These are phyloP conservation scores for Solanum pennellii DNA, from an alignment of 257 asterid genomes.

Conservation along the genomic window DNA sequence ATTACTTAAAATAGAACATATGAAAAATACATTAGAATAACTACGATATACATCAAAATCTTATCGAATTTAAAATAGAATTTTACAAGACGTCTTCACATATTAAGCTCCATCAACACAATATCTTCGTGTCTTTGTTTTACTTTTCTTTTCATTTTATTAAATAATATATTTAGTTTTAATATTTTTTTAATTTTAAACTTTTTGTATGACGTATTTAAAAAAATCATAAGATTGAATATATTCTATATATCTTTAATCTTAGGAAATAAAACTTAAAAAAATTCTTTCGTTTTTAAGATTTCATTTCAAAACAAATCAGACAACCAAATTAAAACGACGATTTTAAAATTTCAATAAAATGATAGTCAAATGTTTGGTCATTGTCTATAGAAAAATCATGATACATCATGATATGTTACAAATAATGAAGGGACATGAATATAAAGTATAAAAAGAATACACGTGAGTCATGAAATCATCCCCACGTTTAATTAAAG, in stretches of 20 bases:
- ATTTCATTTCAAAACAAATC: too few relatives aligned
- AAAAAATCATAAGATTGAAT: too few relatives aligned
- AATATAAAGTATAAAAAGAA: not conserved
- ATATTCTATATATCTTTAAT: too few relatives aligned
- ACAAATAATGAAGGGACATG: not conserved
- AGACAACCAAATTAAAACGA: not conserved
- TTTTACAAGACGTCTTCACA: not conserved
- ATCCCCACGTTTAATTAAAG: not conserved
- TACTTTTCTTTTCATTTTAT: too few relatives aligned
- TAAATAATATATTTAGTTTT: too few relatives aligned
- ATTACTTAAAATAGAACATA: not conserved
- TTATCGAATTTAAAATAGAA: too few relatives aligned
- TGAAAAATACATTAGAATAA: not conserved
- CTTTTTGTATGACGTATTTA: too few relatives aligned
- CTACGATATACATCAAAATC: not conserved
- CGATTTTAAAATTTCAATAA: not conserved
- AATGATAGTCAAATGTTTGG: not conserved
- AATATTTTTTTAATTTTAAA: too few relatives aligned
- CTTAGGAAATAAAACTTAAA: too few relatives aligned
- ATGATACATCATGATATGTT: not conserved
- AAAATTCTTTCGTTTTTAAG: rapidly evolving
- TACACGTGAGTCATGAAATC: not conserved
- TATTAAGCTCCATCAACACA: not conserved
- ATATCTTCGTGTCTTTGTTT: too few relatives aligned
- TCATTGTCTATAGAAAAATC: not conserved